Evolutionary conservation across 2,329 filamentous ascomycete genomes (phyloP), one percentile per base, ranked within the genome.

Genomic region (Salinomyces thailandicus): DNA sequence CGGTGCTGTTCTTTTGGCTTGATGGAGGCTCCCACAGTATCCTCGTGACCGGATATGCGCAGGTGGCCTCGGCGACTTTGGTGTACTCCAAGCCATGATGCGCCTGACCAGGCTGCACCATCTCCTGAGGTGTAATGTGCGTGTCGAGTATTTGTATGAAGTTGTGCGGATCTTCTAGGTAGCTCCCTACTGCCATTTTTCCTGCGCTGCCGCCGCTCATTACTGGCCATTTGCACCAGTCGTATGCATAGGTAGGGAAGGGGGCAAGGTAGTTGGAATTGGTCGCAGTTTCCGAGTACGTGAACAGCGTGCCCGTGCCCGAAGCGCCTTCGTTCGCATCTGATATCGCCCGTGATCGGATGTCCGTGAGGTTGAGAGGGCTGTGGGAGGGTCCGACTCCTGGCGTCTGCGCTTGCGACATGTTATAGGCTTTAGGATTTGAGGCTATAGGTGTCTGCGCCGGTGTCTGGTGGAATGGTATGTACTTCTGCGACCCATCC

Each of bases 91-190:
- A 68, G 26, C 76, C 81, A 54, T 81, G 81, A 48, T 83, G 80
- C 28, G 81, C 72, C 5, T 73, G 72, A 35, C 81, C 83, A 11
- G 82, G 79, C 1, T 71, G 68, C 42, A 81, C 81, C 42, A 78
- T 72, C 26, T 71, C 65, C 40, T 87, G 79, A 13, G 76, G 79
- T 5, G 73, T 67, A 49, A 89, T 73, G 46, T 93, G 81, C 29
- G 85, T 85, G 61, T 95, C 87, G 44, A 96, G 73, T 46, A 98
- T 95, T 82, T 96, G 91, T 47, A 96, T 96, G 68, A 93, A 98
- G 59, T 98, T 98, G 65, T 98, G 91, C 5, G 87, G 89, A 62
- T 98, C 91, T 63, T 98, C 91, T 35, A 96, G 67, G 59, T 96
- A 96, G 66, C 91, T 98, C 41, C 89, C 91, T 26, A 98, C 72